Conservation (phyloP, 192 early-diverging fungal genomes). For the Paraglomus brasilianum region DNA sequence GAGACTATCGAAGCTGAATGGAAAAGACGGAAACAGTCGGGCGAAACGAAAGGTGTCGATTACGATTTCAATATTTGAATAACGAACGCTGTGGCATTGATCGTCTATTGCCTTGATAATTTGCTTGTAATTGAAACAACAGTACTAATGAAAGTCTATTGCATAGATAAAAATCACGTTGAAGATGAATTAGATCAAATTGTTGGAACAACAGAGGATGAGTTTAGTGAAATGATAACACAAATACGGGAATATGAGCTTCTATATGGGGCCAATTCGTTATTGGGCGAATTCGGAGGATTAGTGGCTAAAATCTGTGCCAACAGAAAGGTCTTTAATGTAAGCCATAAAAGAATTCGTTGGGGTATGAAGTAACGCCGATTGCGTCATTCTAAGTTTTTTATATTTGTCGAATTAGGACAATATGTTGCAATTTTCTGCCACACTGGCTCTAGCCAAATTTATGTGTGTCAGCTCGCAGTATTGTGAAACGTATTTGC, state of each 20-base stretch:
- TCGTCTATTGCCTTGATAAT: constrained; percentile 17
- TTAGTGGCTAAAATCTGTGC: constrained; percentile 80
- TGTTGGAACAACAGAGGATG: constrained; percentile 91
- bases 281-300: constrained; percentile 80
- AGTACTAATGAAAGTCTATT: constrained; percentile 38
- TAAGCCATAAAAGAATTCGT: constrained; percentile 36
- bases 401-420: constrained; percentile 49
- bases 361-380: neutral
- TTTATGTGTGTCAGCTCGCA: constrained; percentile 96
- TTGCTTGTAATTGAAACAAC: constrained; percentile 32
- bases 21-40: constrained; percentile 73
- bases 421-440: constrained; percentile 82
- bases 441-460: constrained; percentile 87
- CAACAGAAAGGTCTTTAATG: constrained; percentile 77
- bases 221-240: constrained; percentile 85
- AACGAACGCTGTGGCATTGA: neutral
- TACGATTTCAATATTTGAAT: neutral
- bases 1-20: constrained; percentile 92
- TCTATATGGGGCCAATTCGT: constrained; percentile 72
- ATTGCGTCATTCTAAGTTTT: constrained; percentile 1
- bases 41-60: constrained; percentile 1
- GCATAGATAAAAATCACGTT: constrained; percentile 34
- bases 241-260: constrained; percentile 91
- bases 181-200: constrained; percentile 94
- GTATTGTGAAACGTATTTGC: constrained; percentile 92